phyloP scores from a whole-genome alignment of 2,329 filamentous ascomycete species.

The Chalaropsis ovoidea region DNA sequence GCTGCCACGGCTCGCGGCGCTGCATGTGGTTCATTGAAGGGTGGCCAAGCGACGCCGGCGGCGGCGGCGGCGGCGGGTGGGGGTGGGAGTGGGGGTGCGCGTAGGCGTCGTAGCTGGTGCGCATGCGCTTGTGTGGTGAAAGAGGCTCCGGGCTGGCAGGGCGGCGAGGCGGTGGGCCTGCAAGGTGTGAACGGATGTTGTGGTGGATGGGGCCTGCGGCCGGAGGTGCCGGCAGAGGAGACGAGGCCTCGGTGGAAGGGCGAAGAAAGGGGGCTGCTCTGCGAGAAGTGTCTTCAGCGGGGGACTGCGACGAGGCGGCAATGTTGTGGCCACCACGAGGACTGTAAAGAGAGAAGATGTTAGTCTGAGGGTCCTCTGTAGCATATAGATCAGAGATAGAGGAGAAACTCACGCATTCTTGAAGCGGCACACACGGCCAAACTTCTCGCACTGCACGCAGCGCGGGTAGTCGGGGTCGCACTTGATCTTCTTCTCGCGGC shows the following conservation, averaged over 20 bases:
- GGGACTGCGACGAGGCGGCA: conserved; percentile 44
- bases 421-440: conserved; percentile 73
- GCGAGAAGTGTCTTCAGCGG: conserved; percentile 26
- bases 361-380: not conserved
- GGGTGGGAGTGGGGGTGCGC: conserved; percentile 12
- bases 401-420: conserved; percentile 63
- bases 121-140: conserved; percentile 41
- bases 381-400: not conserved
- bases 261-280: not conserved
- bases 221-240: not conserved
- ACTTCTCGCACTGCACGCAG: conserved; percentile 87
- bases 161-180: not conserved
- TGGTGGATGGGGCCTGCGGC: not conserved
- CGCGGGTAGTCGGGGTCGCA: conserved; percentile 82
- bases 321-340: conserved; percentile 50
- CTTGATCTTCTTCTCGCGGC: conserved; percentile 95
- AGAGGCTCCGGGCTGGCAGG: conserved; percentile 29
- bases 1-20: conserved; percentile 31
- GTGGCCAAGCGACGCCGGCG: not conserved
- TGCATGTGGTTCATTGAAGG: conserved; percentile 1
- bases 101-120: conserved; percentile 40
- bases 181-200: not conserved
- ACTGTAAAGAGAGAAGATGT: conserved; percentile 31
- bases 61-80: not conserved
- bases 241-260: conserved; percentile 5